These are phyloP conservation scores for Luzula sylvatica DNA, from an alignment of 176 grass and related monocot species.

Conservation along the genomic window DNA sequence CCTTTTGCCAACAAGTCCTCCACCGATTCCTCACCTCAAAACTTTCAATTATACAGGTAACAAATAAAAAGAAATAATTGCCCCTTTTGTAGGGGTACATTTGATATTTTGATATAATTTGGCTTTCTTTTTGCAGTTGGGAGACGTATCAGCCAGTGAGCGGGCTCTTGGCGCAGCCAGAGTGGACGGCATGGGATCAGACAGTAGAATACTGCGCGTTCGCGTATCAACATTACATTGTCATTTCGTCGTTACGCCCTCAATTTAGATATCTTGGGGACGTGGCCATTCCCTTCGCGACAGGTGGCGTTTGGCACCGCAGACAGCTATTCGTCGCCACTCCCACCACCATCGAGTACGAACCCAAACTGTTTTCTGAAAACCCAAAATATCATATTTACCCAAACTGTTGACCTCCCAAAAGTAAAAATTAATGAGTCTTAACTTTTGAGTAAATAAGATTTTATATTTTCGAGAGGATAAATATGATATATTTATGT, in stretches of 20 bases:
- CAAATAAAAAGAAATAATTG: no score
- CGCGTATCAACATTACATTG: slow-evolving; percentile 92
- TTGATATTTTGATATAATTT: not conserved
- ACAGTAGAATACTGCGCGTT: slow-evolving; percentile 98
- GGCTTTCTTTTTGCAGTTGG: slow-evolving; percentile 54
- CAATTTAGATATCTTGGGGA: slow-evolving; percentile 96
- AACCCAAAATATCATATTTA: no score
- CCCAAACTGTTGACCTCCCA: no score
- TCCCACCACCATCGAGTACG: slow-evolving; percentile 99
- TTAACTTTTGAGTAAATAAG: no score
- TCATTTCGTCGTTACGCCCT: slow-evolving; percentile 88
- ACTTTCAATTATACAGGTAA: slow-evolving; percentile 98
- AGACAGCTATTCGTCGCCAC: slow-evolving; percentile 98
- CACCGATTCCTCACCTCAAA: slow-evolving; percentile 68
- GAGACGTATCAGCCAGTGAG: slow-evolving; percentile 95
- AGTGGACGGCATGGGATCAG: slow-evolving; percentile 96
- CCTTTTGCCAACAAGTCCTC: slow-evolving; percentile 55
- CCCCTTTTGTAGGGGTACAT: no score
- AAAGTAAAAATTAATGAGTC: no score
- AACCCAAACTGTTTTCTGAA: no score
- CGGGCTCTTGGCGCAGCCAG: slow-evolving; percentile 74
- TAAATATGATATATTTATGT: no score
- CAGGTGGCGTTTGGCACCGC: slow-evolving; percentile 92
- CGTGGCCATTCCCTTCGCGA: slow-evolving; percentile 93
- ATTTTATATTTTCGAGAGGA: no score